Evolutionary conservation across 257 asterid genomes (phyloP).

Genomic region (Ligustrum vulgare): DNA sequence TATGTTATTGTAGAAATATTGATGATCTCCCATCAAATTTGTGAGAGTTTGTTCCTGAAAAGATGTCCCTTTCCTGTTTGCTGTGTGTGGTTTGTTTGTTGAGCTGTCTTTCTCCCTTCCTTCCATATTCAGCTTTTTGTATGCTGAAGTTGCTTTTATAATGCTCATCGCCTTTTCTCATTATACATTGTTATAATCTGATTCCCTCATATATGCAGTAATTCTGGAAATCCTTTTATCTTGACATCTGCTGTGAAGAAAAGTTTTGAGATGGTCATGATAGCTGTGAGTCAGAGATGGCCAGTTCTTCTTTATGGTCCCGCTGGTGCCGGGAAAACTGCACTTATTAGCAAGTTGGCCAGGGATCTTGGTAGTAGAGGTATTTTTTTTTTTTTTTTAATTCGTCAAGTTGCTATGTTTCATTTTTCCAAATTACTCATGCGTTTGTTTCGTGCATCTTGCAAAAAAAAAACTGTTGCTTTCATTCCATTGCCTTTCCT

Average conservation of each 20-base stretch:
- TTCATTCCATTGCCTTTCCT: neutral
- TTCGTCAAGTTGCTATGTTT: conserved; percentile 2
- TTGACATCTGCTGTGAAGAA: conserved; percentile 61
- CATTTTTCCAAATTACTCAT: neutral
- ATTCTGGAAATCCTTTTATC: conserved; percentile 53
- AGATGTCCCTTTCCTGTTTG: neutral
- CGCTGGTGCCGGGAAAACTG: conserved; percentile 89
- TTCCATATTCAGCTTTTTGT: neutral
- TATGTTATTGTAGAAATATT: neutral
- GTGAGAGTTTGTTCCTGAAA: conserved; percentile 9
- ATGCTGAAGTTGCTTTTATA: conserved; percentile 7
- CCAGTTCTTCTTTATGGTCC: conserved; percentile 97
- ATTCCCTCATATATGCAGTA: conserved; percentile 40
- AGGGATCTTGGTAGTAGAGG: conserved; percentile 62
- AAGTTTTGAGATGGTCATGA: conserved; percentile 74
- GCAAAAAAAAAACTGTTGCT: neutral
- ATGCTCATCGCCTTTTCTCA: conserved; percentile 7
- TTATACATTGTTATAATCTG: conserved; percentile 6
- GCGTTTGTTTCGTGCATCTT: neutral
- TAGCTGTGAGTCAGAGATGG: conserved; percentile 91
- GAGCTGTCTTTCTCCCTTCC: conserved; percentile 1
- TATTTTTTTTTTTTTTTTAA: conserved; percentile 34
- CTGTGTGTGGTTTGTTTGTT: neutral
- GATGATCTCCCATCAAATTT: neutral
- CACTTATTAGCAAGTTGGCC: conserved; percentile 68